These are phyloP conservation scores for Comarum palustre DNA, from an alignment of 306 rosid species.

Conservation along the genomic window DNA sequence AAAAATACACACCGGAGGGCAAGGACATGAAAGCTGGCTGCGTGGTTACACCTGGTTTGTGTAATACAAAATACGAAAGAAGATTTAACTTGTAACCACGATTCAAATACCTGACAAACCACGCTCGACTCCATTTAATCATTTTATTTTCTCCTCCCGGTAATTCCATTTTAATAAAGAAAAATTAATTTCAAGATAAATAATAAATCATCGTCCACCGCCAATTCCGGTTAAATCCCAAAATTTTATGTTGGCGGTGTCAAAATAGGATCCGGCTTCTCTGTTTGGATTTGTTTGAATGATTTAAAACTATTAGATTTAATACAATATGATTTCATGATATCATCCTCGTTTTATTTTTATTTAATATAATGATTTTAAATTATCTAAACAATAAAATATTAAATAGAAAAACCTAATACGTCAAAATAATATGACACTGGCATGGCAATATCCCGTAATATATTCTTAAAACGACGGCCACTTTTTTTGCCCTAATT, in stretches of 20 bases:
- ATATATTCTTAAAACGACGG: background rate
- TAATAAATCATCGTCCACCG: conserved; percentile 41
- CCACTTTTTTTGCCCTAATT: background rate
- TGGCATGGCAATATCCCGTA: background rate
- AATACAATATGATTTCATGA: too few species aligned
- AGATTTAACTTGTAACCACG: conserved; percentile 36
- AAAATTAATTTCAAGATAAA: background rate
- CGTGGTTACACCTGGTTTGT: conserved; percentile 26
- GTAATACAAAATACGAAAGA: conserved; percentile 24
- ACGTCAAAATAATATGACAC: too few species aligned
- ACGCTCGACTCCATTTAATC: conserved; percentile 27
- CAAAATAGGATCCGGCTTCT: too few species aligned
- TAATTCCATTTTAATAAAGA: background rate
- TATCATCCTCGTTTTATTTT: too few species aligned
- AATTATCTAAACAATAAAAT: too few species aligned
- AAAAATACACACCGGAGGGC: background rate
- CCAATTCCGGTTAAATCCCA: conserved; percentile 24
- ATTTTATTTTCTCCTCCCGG: conserved; percentile 14
- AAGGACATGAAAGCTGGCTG: conserved; percentile 8
- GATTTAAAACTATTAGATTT: too few species aligned
- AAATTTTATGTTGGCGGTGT: background rate
- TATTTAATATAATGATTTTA: too few species aligned
- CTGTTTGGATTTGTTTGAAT: too few species aligned
- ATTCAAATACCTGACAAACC: conserved; percentile 44
- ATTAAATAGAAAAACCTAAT: too few species aligned